Conservation (phyloP, 2,329 filamentous ascomycete species). For the Arthrobotrys sinensis region DNA sequence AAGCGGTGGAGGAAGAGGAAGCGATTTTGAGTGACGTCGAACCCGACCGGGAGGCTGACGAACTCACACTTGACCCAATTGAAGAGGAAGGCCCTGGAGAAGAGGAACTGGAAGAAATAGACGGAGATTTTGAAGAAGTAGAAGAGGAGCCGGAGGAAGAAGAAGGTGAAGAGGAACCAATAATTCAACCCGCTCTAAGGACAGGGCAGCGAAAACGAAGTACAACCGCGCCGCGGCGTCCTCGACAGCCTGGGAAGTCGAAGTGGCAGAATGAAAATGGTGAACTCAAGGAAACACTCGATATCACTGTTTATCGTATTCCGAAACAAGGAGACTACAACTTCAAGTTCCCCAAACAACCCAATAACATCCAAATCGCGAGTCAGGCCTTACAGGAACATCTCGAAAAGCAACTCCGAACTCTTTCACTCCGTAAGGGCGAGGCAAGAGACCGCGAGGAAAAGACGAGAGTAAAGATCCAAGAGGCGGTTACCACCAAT, state of each 20-base stretch:
- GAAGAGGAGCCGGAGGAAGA: conserved; percentile 35
- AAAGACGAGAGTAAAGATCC: conserved; percentile 59
- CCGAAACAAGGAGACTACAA: conserved; percentile 47
- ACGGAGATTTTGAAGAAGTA: conserved; percentile 43
- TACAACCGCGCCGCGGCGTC: conserved; percentile 7
- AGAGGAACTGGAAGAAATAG: conserved; percentile 15
- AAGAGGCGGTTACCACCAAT: conserved; percentile 59
- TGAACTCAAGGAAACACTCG: conserved; percentile 53
- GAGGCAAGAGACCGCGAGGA: conserved; percentile 54
- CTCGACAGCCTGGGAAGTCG: conserved; percentile 30
- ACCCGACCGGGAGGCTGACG: conserved; percentile 18
- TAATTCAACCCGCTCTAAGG: neutral
- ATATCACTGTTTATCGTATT: conserved; percentile 58
- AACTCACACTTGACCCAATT: conserved; percentile 17
- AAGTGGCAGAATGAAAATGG: conserved; percentile 42
- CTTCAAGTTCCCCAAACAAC: conserved; percentile 56
- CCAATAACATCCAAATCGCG: conserved; percentile 53
- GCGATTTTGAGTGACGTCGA: conserved; percentile 56
- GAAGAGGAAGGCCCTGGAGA: conserved; percentile 2
- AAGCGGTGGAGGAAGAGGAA: conserved; percentile 10
- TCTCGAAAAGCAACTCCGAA: conserved; percentile 47
- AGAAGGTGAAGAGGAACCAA: conserved; percentile 8
- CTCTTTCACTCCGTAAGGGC: conserved; percentile 47
- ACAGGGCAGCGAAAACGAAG: conserved; percentile 8
- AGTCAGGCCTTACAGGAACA: conserved; percentile 45